Conservation (phyloP, 2,329 filamentous ascomycete species). For the Blastomyces gilchristii region DNA sequence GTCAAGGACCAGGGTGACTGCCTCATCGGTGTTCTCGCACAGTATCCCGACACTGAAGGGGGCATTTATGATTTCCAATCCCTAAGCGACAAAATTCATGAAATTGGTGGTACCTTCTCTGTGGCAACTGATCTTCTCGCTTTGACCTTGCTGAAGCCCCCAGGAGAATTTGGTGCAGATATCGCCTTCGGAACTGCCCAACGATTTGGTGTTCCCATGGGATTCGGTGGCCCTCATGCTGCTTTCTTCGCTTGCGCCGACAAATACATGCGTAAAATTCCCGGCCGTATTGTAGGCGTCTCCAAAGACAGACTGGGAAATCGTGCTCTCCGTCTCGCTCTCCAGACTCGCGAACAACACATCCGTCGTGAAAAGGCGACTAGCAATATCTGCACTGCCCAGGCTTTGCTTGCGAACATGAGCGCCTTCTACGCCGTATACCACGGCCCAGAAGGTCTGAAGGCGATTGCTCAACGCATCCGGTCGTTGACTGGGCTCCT, state of each 20-base stretch:
- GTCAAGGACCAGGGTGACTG: constrained; percentile 69
- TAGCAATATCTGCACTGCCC: constrained; percentile 93
- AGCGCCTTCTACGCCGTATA: constrained; percentile 90
- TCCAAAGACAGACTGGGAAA: constrained; percentile 83
- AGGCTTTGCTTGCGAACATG: constrained; percentile 91
- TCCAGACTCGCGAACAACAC: constrained; percentile 93
- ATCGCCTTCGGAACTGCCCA: constrained; percentile 91
- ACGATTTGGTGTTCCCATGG: constrained; percentile 82
- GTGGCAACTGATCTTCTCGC: constrained; percentile 85
- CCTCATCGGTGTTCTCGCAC: constrained; percentile 80
- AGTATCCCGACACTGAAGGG: constrained; percentile 86
- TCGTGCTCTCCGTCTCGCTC: constrained; percentile 67
- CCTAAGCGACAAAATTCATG: constrained; percentile 68
- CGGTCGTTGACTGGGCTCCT: constrained; percentile 61
- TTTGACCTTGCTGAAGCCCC: constrained; percentile 75
- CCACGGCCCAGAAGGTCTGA: constrained; percentile 76
- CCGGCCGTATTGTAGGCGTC: constrained; percentile 78
- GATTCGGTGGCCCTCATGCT: constrained; percentile 88
- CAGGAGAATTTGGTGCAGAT: constrained; percentile 89
- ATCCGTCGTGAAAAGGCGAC: constrained; percentile 94
- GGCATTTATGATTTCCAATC: constrained; percentile 63
- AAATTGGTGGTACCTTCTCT: constrained; percentile 66
- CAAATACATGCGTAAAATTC: constrained; percentile 88
- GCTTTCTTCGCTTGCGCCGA: constrained; percentile 91
- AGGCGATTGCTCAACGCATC: constrained; percentile 68